These are phyloP conservation scores for Solanum habrochaites DNA, from an alignment of 257 asterid species.

Conservation along the genomic window DNA sequence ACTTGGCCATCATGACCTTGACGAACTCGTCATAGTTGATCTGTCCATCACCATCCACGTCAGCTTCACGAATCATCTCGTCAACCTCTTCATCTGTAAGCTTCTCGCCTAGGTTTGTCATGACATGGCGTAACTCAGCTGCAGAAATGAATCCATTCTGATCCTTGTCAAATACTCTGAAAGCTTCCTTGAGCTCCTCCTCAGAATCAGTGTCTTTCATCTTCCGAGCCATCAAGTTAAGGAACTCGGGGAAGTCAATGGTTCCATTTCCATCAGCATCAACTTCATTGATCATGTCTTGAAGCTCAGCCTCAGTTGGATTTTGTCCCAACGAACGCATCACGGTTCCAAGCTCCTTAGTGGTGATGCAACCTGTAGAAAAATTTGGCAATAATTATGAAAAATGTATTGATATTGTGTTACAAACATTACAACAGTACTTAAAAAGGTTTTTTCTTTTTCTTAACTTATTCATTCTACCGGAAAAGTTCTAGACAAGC, in stretches of 20 bases:
- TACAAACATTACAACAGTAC: not conserved
- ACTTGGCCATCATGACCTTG: constrained; percentile 11
- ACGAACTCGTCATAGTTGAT: not conserved
- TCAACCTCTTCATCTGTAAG: not conserved
- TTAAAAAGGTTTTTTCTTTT: not conserved
- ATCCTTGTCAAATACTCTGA: not conserved
- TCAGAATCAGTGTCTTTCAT: not conserved
- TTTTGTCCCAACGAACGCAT: not conserved
- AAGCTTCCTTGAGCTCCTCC: not conserved
- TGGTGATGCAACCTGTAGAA: not conserved
- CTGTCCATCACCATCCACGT: not conserved
- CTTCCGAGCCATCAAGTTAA: not conserved
- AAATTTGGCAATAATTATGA: not conserved
- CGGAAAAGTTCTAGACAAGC: not conserved
- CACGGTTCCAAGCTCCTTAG: not conserved
- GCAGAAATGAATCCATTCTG: not conserved
- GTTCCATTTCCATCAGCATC: constrained; percentile 2
- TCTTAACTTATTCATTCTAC: not conserved
- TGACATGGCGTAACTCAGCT: not conserved
- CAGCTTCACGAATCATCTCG: not conserved
- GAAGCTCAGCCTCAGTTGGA: constrained; percentile 1
- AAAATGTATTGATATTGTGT: not conserved
- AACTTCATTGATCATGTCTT: not conserved
- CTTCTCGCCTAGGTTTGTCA: not conserved
- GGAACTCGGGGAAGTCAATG: not conserved